phyloP scores from a whole-genome alignment of 257 asterid species.

The Prunella vulgaris region DNA sequence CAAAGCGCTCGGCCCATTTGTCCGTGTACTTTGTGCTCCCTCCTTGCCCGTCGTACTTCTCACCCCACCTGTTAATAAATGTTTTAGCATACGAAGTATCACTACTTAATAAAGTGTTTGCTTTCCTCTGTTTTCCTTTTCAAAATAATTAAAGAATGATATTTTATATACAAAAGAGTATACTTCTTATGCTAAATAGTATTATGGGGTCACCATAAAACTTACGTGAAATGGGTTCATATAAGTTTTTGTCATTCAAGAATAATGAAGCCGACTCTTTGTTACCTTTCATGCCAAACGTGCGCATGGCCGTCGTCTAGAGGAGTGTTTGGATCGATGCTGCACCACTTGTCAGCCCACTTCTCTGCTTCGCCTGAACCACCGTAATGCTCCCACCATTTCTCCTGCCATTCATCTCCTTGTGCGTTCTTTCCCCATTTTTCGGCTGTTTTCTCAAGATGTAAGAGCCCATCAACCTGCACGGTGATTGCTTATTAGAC shows the following conservation, averaged over 20 bases:
- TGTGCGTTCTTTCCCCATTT: constrained; percentile 87
- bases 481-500: neutral
- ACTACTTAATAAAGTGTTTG: too few species aligned
- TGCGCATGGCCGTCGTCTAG: constrained; percentile 92
- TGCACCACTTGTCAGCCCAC: constrained; percentile 99
- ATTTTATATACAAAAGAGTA: too few species aligned
- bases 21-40: constrained; percentile 88
- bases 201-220: too few species aligned
- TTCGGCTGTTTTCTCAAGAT: constrained; percentile 94
- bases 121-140: too few species aligned
- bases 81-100: too few species aligned
- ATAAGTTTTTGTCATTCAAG: neutral
- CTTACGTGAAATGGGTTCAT: too few species aligned
- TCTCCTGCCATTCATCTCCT: constrained; percentile 97
- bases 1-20: constrained; percentile 94
- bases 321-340: constrained; percentile 77
- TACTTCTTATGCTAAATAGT: too few species aligned
- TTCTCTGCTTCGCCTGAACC: constrained; percentile 73
- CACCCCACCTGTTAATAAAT: constrained; percentile 92
- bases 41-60: constrained; percentile 83
- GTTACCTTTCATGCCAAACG: constrained; percentile 95
- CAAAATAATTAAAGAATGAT: too few species aligned
- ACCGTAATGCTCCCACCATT: constrained; percentile 94
- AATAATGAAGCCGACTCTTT: neutral
- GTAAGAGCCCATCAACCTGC: constrained; percentile 65